Evolutionary conservation across 140 eudicot genomes (phyloP).

Genomic region (Bidens hawaiensis): DNA sequence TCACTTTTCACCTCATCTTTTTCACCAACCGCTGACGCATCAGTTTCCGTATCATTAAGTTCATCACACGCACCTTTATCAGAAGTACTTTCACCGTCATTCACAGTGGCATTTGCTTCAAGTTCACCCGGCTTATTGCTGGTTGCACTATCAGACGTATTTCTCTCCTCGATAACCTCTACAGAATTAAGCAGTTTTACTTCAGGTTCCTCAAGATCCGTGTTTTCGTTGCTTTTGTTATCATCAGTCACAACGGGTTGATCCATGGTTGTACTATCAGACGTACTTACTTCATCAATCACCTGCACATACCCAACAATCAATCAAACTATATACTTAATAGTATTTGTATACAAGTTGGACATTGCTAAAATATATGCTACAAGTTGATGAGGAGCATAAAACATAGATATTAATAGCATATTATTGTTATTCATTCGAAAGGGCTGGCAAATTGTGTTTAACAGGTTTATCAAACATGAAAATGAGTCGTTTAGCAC

Average conservation of each 20-base stretch:
- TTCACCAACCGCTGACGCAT: constrained; percentile 23
- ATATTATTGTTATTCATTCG: too few species aligned
- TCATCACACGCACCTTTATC: constrained; percentile 12
- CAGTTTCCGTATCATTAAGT: constrained; percentile 19
- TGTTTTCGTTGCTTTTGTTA: neutral
- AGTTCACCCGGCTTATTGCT: constrained; percentile 5
- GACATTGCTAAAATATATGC: too few species aligned
- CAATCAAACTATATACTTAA: neutral
- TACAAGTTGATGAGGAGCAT: too few species aligned
- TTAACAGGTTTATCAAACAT: too few species aligned
- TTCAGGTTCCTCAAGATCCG: constrained; percentile 10
- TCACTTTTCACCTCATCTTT: constrained; percentile 10
- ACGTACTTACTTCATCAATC: constrained; percentile 14
- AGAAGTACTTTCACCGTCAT: constrained; percentile 19
- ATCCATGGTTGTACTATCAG: constrained; percentile 16
- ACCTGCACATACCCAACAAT: constrained; percentile 23
- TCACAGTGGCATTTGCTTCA: constrained; percentile 11
- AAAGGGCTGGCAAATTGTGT: too few species aligned
- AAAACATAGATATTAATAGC: too few species aligned
- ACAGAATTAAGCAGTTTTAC: constrained; percentile 3
- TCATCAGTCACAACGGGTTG: constrained; percentile 3
- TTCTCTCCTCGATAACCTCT: constrained; percentile 14
- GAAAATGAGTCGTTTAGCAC: too few species aligned
- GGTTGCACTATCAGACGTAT: neutral
- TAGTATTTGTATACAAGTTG: too few species aligned